These are phyloP conservation scores for Euphorbia celastroides DNA, from an alignment of 441 rosid genomes.

Conservation along the genomic window DNA sequence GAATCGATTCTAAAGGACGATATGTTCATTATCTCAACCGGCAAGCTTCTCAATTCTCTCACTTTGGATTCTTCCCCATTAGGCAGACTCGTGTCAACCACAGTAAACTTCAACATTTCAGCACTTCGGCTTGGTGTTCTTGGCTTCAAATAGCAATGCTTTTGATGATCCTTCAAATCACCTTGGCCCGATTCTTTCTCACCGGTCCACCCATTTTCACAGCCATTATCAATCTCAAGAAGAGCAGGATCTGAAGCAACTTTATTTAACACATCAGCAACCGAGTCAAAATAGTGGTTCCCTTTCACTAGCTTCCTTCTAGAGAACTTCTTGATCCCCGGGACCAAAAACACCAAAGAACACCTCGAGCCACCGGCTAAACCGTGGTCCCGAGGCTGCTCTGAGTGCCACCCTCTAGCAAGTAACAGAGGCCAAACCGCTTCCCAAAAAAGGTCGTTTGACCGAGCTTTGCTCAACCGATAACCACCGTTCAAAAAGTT, in stretches of 20 bases:
- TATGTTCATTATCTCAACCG: constrained; percentile 24
- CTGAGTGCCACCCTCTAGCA: constrained; percentile 92
- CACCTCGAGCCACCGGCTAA: constrained; percentile 28
- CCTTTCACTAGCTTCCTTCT: constrained; percentile 47
- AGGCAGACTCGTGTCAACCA: constrained; percentile 44
- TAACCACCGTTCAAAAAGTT: constrained; percentile 60
- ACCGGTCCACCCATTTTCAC: constrained; percentile 13
- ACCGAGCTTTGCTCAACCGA: constrained; percentile 73
- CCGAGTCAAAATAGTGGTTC: constrained; percentile 48
- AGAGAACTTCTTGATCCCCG: constrained; percentile 45
- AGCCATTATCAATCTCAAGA: constrained; percentile 36
- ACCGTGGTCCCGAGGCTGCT: constrained; percentile 56
- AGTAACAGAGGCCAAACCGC: constrained; percentile 94
- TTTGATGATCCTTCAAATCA: constrained; percentile 26
- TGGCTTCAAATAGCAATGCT: constrained; percentile 45
- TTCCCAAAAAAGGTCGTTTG: constrained; percentile 89
- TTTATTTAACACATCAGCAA: constrained; percentile 43
- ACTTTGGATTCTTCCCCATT: constrained; percentile 23
- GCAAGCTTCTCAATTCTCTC: constrained; percentile 41
- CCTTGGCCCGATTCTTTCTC: constrained; percentile 25
- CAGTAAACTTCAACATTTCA: constrained; percentile 32
- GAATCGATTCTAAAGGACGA: constrained; percentile 23
- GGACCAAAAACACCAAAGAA: constrained; percentile 43
- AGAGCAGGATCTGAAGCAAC: constrained; percentile 46
- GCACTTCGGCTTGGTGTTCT: constrained; percentile 25